Evolutionary conservation across 2,329 filamentous ascomycete genomes (phyloP), one percentile per base, ranked within the genome.

Genomic region (Geosmithia flava): DNA sequence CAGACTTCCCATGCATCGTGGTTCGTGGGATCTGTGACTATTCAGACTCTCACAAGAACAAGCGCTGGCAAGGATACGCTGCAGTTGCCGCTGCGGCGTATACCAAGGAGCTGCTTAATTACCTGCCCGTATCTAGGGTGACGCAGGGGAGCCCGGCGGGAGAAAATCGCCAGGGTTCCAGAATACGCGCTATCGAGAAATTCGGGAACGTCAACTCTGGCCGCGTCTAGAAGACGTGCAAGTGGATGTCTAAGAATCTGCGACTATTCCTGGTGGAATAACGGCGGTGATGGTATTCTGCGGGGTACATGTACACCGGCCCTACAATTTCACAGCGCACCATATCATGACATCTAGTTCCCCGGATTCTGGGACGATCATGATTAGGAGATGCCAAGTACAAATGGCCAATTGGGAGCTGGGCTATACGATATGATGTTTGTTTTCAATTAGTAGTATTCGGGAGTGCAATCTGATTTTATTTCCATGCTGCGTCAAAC

Each of bases 11-110:
- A 0, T 66, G 58, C 39, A 27, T 66, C 1, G 55, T 62, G 0
- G 60, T 68, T 17, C 55, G 62, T 6, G 64, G 63, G 0, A 61
- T 67, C 1, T 67, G 58, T 27, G 59, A 64, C 42, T 68, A 66
- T 45, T 57, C 61, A 3, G 65, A 68, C 51, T 58, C 55, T 0
- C 63, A 66, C 50, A 67, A 68, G 48, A 58, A 6, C 64, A 63
- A 49, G 62, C 62, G 0, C 59, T 51, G 47, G 49, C 46, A 51
- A 19, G 33, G 43, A 10, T 51, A 51, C 19, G 49, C 47, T 17
- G 49, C 65, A 0, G 52, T 53, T 1, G 57, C 54, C 0, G 63
- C 64, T 0, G 62, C 62, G 0, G 61, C 57, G 3, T 58, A 54
- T 42, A 51, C 54, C 3, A 50, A 50, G 23, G 47, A 48, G 19